phyloP scores from a whole-genome alignment of 2,329 filamentous ascomycete genomes.

The Capronia americana region DNA sequence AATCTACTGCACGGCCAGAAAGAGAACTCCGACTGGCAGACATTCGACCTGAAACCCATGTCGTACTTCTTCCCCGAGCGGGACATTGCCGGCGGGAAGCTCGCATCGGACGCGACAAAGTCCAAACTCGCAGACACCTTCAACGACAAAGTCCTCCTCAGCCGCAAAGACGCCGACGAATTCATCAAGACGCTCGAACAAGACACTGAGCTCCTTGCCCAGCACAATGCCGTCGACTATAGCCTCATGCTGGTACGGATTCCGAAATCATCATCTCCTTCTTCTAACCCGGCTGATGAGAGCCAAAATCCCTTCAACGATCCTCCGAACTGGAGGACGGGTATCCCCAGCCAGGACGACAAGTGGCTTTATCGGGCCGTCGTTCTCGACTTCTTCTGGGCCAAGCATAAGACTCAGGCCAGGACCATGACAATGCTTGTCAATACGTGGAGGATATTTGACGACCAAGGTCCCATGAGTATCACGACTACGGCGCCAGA shows the following conservation, averaged over 20 bases:
- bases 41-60: constrained; percentile 75
- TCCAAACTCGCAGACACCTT: constrained; percentile 71
- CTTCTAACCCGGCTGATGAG: constrained; percentile 35
- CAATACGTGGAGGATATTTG: constrained; percentile 67
- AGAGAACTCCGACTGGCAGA: constrained; percentile 66
- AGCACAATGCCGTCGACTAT: constrained; percentile 74
- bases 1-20: constrained; percentile 71
- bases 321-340: constrained; percentile 64
- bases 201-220: constrained; percentile 69
- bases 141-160: constrained; percentile 67
- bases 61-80: constrained; percentile 78
- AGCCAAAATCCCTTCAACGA: constrained; percentile 43
- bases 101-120: constrained; percentile 70
- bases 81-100: constrained; percentile 68
- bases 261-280: constrained; percentile 46
- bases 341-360: constrained; percentile 60
- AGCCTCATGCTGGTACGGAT: constrained; percentile 73
- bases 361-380: constrained; percentile 72
- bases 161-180: constrained; percentile 60
- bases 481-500: constrained; percentile 73
- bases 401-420: constrained; percentile 72
- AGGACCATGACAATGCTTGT: constrained; percentile 71
- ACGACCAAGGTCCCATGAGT: constrained; percentile 72
- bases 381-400: constrained; percentile 79
- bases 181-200: constrained; percentile 62